These are phyloP conservation scores for Xylaria grammica DNA, from an alignment of 495 filamentous ascomycete genomes.

Conservation along the genomic window DNA sequence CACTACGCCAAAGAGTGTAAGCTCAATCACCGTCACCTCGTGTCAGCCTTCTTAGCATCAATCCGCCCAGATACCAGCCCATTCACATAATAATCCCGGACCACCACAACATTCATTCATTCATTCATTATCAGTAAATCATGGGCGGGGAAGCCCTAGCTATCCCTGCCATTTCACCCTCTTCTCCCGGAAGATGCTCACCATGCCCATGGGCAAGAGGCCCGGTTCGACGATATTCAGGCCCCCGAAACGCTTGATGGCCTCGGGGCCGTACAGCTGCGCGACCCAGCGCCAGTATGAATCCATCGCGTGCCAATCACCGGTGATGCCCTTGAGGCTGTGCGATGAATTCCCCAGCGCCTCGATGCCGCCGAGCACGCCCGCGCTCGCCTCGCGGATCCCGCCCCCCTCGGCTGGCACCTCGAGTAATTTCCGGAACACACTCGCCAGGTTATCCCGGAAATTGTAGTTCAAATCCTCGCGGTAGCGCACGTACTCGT, in stretches of 20 bases:
- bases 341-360: conserved; percentile 20
- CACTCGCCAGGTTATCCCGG: conserved; percentile 30
- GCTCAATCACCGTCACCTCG: too few species aligned
- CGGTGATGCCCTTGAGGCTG: conserved; percentile 27
- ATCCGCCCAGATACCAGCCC: neutral
- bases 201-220: conserved; percentile 67
- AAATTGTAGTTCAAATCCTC: conserved; percentile 47
- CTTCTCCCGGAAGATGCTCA: conserved; percentile 64
- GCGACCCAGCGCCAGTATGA: conserved; percentile 69
- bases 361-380: conserved; percentile 35
- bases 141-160: neutral
- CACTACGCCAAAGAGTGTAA: too few species aligned
- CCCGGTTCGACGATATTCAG: conserved; percentile 66
- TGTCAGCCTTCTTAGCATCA: too few species aligned
- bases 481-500: conserved; percentile 57
- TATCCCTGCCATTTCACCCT: conserved; percentile 63
- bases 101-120: too few species aligned
- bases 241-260: conserved; percentile 64
- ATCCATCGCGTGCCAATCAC: conserved; percentile 49
- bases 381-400: conserved; percentile 24
- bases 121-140: too few species aligned
- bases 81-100: neutral
- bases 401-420: conserved; percentile 20
- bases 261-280: conserved; percentile 63
- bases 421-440: conserved; percentile 45